Base-by-base conservation (phyloP, 2,329 filamentous ascomycete genomes). In the Penicillium sp. region DNA sequence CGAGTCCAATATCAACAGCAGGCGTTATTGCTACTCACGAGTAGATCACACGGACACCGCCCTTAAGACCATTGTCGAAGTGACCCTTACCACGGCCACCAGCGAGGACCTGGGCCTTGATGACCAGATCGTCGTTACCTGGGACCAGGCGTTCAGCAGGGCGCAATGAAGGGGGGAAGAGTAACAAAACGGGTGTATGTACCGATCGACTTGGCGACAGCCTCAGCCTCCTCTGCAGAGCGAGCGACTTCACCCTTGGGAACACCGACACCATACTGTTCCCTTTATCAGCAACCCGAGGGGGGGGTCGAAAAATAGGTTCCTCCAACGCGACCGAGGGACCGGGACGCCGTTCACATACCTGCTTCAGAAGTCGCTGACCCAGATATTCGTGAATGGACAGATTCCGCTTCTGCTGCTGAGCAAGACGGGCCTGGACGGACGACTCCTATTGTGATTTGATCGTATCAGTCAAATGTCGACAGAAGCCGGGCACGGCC, bases 321-420 rank as follows among this genome's bases (percentile, higher is more conserved):
- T 31, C 41, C 35, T 36, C 19, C 35, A 23, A 25, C 29, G 45
- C 47, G 47, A 51, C 49, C 33, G 39, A 42, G 28, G 28, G 27
- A 33, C 33, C 26, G 23, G 27, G 38, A 42, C 32, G 36, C 38
- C 32, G 37, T 38, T 16, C 39, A 58, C 69, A 50, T 72, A 82
- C 79, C 58, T 71, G 73, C 63, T 82, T 87, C 63, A 98, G 80
- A 57, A 98, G 83, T 69, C 90, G 87, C 60, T 89, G 88, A 60
- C 93, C 96, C 64, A 91, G 85, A 76, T 96, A 97, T 77, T 98
- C 93, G 78, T 98, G 93, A 64, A 98, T 95, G 66, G 88, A 93
- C 66, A 98, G 81, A 64, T 86, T 83, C 76, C 93, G 82, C 72
- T 79, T 81, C 74, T 96, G 90, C 72, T 93, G 84, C 63, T 76